phyloP scores from a whole-genome alignment of 805 yeast genomes.

The Myxozyma melibiosi region DNA sequence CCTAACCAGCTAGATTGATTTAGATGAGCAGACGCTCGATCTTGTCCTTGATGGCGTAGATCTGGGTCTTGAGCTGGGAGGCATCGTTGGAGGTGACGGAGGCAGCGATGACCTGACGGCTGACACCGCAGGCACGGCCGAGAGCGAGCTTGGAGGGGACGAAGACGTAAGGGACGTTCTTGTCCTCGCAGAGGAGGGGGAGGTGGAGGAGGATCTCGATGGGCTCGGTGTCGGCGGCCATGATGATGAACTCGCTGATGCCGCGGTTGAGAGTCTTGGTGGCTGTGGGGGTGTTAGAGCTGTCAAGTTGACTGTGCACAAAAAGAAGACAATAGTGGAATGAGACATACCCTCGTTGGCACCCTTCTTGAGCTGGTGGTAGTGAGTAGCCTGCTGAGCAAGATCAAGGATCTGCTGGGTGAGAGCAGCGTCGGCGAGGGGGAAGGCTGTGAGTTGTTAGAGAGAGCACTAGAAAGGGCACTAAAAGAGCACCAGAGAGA shows the following conservation, averaged over 20 bases:
- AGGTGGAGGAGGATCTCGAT: constrained; percentile 96
- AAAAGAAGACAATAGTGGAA: background rate
- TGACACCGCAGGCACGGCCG: constrained; percentile 99
- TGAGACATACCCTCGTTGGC: constrained; percentile 90
- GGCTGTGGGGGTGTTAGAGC: constrained; percentile 8
- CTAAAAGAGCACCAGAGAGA: too few relatives aligned
- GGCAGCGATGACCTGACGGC: constrained; percentile 99
- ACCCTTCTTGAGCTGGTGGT: constrained; percentile 99
- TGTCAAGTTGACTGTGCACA: background rate
- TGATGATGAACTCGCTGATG: constrained; percentile 40
- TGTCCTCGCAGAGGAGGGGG: constrained; percentile 98
- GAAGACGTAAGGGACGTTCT: constrained; percentile 98
- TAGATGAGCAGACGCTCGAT: constrained; percentile 95
- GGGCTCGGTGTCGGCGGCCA: constrained; percentile 99
- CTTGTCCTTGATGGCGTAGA: constrained; percentile 97
- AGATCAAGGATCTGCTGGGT: constrained; percentile 97
- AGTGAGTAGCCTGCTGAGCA: constrained; percentile 95
- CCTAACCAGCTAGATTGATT: too few relatives aligned
- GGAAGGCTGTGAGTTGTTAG: constrained; percentile 69
- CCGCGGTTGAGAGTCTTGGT: constrained; percentile 35
- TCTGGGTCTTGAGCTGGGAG: constrained; percentile 94
- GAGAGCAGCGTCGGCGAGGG: constrained; percentile 94
- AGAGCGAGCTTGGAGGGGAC: constrained; percentile 98
- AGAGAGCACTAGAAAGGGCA: background rate
- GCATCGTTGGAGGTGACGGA: constrained; percentile 98